These are phyloP conservation scores for Termitomyces heimii DNA, from an alignment of 768 basidiomycete species.

Conservation along the genomic window DNA sequence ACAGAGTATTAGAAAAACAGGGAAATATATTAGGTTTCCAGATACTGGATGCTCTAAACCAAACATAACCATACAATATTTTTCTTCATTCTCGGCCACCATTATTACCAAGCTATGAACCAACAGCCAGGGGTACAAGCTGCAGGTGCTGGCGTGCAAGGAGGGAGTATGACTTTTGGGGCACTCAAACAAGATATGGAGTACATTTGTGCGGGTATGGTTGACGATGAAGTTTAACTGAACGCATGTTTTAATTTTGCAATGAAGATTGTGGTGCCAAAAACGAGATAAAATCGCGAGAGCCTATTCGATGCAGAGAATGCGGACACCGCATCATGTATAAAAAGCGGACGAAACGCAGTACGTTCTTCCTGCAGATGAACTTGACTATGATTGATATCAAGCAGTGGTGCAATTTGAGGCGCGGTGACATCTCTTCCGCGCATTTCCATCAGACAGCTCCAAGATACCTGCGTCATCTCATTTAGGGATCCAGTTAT, in stretches of 20 bases:
- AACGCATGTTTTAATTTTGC: constrained; percentile 8
- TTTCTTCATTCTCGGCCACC: constrained; percentile 3
- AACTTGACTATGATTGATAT: background rate
- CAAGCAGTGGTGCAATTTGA: constrained; percentile 76
- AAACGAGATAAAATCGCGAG: constrained; percentile 86
- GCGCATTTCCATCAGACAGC: background rate
- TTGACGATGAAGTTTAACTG: background rate
- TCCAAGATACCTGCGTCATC: background rate
- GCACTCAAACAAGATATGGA: constrained; percentile 65
- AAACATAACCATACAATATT: constrained; percentile 14
- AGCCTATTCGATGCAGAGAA: constrained; percentile 93
- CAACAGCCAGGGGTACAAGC: constrained; percentile 19
- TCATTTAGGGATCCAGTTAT: background rate
- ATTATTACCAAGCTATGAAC: constrained; percentile 16
- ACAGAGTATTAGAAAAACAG: too few species aligned
- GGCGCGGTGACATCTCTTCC: constrained; percentile 50
- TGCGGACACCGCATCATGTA: constrained; percentile 99
- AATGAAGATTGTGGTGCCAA: constrained; percentile 81
- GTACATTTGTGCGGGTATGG: constrained; percentile 79
- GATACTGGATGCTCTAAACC: too few species aligned
- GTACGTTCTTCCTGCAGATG: constrained; percentile 41
- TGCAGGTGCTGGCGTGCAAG: constrained; percentile 15
- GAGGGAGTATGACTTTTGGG: constrained; percentile 22
- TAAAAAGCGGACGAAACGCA: constrained; percentile 91
- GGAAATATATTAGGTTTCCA: too few species aligned